These are phyloP conservation scores for Aspergillus asperescens DNA, from an alignment of 495 filamentous ascomycete species.

Conservation along the genomic window DNA sequence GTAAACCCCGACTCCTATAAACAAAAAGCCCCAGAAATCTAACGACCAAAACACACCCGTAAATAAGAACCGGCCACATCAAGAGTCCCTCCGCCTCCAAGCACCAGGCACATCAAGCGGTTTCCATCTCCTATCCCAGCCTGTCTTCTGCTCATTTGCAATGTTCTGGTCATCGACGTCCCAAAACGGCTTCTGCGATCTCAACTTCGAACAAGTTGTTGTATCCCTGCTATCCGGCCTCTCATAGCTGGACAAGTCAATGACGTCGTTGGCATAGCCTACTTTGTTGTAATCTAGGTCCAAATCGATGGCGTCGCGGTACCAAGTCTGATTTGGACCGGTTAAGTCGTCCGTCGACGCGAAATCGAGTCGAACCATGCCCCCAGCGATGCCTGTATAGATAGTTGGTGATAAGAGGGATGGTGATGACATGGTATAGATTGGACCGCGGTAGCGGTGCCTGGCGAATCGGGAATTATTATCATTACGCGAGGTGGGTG, in stretches of 20 bases:
- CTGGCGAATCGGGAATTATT: neutral
- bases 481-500: constrained; percentile 10
- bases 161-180: constrained; percentile 15
- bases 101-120: constrained; percentile 25
- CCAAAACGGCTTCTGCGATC: constrained; percentile 32
- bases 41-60: neutral
- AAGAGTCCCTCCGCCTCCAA: constrained; percentile 31
- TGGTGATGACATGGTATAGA: constrained; percentile 56
- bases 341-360: constrained; percentile 42
- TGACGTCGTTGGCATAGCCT: constrained; percentile 1
- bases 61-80: neutral
- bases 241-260: constrained; percentile 40
- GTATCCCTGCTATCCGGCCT: constrained; percentile 31
- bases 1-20: too few species aligned
- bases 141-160: constrained; percentile 22
- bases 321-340: constrained; percentile 31
- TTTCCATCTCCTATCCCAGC: constrained; percentile 40
- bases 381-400: constrained; percentile 53
- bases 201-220: constrained; percentile 32
- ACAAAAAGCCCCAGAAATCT: neutral
- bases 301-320: constrained; percentile 27
- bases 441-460: constrained; percentile 37
- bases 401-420: constrained; percentile 50
- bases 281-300: constrained; percentile 8
- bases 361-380: constrained; percentile 51